Percentiles rank a stretch among this genome's conserved stretches.
These are phyloP conservation scores for Medicago ruthenica DNA, from an alignment of 306 rosid species.

Conservation along the genomic window DNA sequence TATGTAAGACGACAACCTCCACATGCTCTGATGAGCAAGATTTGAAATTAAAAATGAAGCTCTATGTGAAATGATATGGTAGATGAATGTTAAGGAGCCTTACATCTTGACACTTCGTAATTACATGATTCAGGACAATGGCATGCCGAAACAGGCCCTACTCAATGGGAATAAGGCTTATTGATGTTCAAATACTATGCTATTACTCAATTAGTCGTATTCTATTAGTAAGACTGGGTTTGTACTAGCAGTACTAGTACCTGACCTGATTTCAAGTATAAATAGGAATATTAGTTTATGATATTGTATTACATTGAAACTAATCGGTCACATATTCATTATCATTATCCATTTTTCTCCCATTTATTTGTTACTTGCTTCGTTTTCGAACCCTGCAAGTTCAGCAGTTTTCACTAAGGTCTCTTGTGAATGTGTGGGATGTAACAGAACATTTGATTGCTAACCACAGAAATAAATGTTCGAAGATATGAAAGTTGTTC, in stretches of 20 bases:
- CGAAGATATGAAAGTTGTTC: not conserved
- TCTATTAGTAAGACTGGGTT: not conserved
- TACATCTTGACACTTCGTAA: not conserved
- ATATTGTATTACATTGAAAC: not conserved
- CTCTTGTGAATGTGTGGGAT: not conserved
- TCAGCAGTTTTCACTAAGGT: constrained; percentile 12
- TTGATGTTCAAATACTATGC: constrained; percentile 11
- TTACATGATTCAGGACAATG: not conserved
- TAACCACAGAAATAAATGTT: not conserved
- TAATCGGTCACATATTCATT: not conserved
- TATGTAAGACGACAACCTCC: not conserved
- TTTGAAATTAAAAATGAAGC: not conserved
- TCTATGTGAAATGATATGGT: not conserved
- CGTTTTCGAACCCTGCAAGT: not conserved
- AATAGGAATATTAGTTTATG: not conserved
- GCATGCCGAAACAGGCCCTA: not conserved
- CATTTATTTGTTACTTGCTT: not conserved
- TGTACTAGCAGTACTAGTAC: not conserved
- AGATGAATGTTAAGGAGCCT: not conserved
- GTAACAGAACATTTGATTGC: constrained; percentile 18
- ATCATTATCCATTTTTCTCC: not conserved
- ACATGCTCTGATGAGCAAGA: not conserved
- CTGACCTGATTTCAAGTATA: not conserved
- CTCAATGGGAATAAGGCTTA: not conserved
- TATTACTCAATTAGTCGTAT: not conserved